Percentiles rank a stretch among this genome's conserved stretches.
Conservation (phyloP, 169 alveolate species). For the Babesia ovata region DNA sequence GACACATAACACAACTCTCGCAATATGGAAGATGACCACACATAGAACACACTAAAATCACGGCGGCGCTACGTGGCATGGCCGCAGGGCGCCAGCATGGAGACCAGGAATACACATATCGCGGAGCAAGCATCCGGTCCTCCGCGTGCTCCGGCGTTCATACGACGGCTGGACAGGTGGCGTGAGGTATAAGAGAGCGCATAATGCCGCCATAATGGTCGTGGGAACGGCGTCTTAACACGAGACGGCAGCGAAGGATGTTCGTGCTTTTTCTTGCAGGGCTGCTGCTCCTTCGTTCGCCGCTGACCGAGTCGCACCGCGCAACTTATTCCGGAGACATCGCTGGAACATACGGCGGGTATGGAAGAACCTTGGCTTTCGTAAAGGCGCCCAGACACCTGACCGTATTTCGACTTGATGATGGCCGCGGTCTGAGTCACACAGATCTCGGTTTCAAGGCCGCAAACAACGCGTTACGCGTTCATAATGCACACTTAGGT, state of each 20-base stretch:
- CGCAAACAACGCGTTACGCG: not conserved
- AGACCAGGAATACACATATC: not conserved
- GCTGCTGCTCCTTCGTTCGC: not conserved
- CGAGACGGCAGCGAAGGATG: slow-evolving; percentile 6
- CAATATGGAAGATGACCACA: not conserved
- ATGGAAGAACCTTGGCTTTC: not conserved
- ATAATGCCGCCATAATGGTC: not conserved
- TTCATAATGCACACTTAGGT: not conserved
- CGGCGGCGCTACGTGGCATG: not conserved
- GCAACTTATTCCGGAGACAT: not conserved
- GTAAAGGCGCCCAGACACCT: not conserved
- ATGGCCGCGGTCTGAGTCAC: not conserved
- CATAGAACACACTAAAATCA: too few species aligned
- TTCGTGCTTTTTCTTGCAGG: not conserved
- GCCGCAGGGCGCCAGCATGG: not conserved
- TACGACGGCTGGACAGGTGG: not conserved
- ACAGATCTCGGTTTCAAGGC: not conserved
- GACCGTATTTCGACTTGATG: not conserved
- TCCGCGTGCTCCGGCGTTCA: not conserved
- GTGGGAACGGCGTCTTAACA: not conserved
- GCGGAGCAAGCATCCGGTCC: not conserved
- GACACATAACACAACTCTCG: not conserved
- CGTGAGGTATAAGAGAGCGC: not conserved
- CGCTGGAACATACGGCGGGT: not conserved
- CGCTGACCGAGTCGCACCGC: not conserved